Conservation (phyloP, 2,329 filamentous ascomycete species). For the Colletotrichum agaves region DNA sequence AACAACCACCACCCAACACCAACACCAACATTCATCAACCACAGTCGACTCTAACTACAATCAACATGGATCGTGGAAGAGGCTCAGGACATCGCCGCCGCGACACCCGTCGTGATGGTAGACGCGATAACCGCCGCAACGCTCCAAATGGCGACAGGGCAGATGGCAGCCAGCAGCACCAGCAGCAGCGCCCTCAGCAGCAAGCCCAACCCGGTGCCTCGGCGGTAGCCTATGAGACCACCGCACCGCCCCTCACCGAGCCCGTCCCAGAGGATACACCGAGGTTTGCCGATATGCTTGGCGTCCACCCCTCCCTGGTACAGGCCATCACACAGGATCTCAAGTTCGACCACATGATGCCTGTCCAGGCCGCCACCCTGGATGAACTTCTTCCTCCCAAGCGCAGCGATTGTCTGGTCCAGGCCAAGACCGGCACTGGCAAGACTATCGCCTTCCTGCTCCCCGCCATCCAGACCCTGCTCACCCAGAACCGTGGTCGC, state of each 20-base stretch:
- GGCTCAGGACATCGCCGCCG: conserved; percentile 15
- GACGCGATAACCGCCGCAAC: conserved; percentile 21
- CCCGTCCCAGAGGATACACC: conserved; percentile 56
- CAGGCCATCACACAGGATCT: conserved; percentile 60
- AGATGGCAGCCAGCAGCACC: conserved; percentile 2
- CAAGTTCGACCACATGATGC: conserved; percentile 64
- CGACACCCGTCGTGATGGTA: neutral
- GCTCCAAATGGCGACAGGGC: conserved; percentile 9
- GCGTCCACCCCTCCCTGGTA: conserved; percentile 58
- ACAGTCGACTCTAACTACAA: neutral
- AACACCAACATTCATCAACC: no score
- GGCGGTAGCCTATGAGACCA: conserved; percentile 2
- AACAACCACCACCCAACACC: no score
- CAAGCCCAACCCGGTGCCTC: neutral
- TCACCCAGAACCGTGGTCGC: conserved; percentile 54
- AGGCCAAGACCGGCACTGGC: conserved; percentile 88
- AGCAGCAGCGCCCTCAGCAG: neutral
- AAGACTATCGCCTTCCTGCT: conserved; percentile 88
- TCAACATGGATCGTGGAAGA: conserved; percentile 34
- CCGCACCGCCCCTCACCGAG: conserved; percentile 49
- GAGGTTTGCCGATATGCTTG: conserved; percentile 57
- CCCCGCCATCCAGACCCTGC: conserved; percentile 82
- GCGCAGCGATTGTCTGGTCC: conserved; percentile 70
- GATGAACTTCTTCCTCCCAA: conserved; percentile 57
- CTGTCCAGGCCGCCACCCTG: conserved; percentile 65